Percentiles rank a stretch among this genome's conserved stretches.
phyloP scores from a whole-genome alignment of 306 rosid genomes.

The Macrotyloma uniflorum region DNA sequence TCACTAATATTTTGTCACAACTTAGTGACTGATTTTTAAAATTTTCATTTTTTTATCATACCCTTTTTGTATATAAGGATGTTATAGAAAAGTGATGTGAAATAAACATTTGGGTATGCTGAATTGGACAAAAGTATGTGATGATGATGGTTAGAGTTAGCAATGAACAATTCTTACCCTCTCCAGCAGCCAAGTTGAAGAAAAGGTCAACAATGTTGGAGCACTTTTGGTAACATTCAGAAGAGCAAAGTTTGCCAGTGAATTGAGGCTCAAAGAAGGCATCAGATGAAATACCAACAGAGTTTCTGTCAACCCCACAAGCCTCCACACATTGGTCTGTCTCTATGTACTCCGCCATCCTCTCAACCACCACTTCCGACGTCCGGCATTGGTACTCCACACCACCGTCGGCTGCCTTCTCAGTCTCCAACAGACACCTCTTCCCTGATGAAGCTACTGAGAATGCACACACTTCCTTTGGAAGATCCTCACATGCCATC shows the following conservation, averaged over 20 bases:
- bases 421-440: constrained; percentile 76
- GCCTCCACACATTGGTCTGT: constrained; percentile 64
- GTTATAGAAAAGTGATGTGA: too few species aligned
- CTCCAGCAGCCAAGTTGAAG: constrained; percentile 81
- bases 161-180: constrained; percentile 52
- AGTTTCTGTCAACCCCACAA: constrained; percentile 74
- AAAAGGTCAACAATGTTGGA: constrained; percentile 77
- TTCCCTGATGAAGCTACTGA: constrained; percentile 80
- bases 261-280: constrained; percentile 78
- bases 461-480: constrained; percentile 67
- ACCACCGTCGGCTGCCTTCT: constrained; percentile 48
- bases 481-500: constrained; percentile 66
- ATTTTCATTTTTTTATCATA: too few species aligned
- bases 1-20: too few species aligned
- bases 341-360: constrained; percentile 69
- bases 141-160: neutral
- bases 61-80: too few species aligned
- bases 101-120: too few species aligned
- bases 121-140: neutral
- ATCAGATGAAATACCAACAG: constrained; percentile 85
- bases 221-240: constrained; percentile 67
- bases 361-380: constrained; percentile 75
- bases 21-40: too few species aligned
- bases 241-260: constrained; percentile 70
- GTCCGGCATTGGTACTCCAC: constrained; percentile 69